A percentile compares a stretch with the other conserved stretches of the same genome.
These are phyloP conservation scores for Colletotrichum orchidophilum DNA, from an alignment of 2,329 filamentous ascomycete genomes.

Conservation along the genomic window DNA sequence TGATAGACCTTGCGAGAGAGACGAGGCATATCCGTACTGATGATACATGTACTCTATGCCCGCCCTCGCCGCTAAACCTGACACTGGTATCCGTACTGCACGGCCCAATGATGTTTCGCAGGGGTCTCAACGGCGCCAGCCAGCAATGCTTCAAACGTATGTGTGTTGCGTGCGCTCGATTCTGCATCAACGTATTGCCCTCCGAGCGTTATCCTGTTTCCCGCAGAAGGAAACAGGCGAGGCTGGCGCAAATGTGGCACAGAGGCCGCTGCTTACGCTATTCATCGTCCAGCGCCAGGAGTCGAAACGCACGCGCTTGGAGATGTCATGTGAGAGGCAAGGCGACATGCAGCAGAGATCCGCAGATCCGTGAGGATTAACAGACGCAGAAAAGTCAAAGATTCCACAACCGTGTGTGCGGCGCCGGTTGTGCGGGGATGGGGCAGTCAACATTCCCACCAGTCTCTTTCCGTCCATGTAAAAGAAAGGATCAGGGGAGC, in stretches of 20 bases:
- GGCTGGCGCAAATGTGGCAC: neutral
- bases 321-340: neutral
- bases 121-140: conserved; percentile 12
- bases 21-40: neutral
- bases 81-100: conserved; percentile 20
- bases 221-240: neutral
- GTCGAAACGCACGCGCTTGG: neutral
- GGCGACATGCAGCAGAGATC: neutral
- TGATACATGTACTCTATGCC: too few species aligned
- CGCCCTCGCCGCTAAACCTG: neutral
- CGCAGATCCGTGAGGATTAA: neutral
- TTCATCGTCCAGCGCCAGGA: neutral
- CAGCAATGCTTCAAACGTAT: conserved; percentile 12
- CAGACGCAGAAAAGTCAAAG: neutral
- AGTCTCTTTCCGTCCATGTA: conserved; percentile 9
- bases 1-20: conserved; percentile 1
- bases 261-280: neutral
- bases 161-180: neutral
- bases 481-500: neutral
- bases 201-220: neutral
- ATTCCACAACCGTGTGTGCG: neutral
- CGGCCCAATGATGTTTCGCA: conserved; percentile 23
- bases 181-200: neutral
- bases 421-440: neutral
- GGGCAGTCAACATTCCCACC: neutral